Conservation (phyloP, 1,139 yeast genomes). For the Pichia sp. region DNA sequence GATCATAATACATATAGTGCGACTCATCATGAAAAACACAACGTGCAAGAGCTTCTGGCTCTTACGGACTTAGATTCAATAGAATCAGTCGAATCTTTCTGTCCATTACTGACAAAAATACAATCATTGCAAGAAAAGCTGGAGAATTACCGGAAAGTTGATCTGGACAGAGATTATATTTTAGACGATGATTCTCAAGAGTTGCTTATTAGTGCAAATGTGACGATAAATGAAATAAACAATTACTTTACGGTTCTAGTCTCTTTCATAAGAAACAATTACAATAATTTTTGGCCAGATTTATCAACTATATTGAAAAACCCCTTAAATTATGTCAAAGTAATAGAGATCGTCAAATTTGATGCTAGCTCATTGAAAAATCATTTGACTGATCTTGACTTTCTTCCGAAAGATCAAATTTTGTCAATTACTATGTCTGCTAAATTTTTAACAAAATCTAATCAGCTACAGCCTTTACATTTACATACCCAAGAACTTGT, state of each 20-base stretch:
- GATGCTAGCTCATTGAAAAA: constrained; percentile 23
- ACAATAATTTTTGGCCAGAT: constrained; percentile 63
- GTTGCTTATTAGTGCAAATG: constrained; percentile 50
- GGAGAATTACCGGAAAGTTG: not conserved
- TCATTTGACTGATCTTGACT: constrained; percentile 30
- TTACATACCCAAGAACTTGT: constrained; percentile 11
- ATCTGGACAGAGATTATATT: no score
- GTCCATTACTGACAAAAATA: constrained; percentile 21
- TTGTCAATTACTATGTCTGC: constrained; percentile 74
- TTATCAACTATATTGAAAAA: constrained; percentile 56
- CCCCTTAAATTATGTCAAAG: constrained; percentile 56
- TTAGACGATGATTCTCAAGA: constrained; percentile 3
- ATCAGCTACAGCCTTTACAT: not conserved
- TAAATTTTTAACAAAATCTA: constrained; percentile 30
- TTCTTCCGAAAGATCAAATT: constrained; percentile 56
- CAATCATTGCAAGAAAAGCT: constrained; percentile 22
- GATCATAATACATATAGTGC: not conserved
- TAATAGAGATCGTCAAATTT: constrained; percentile 48
- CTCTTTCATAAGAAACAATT: constrained; percentile 44
- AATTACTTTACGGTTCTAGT: constrained; percentile 49
- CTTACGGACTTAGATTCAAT: constrained; percentile 9
- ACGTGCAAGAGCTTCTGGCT: constrained; percentile 9
- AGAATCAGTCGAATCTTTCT: constrained; percentile 11
- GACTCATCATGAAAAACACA: not conserved
- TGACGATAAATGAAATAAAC: constrained; percentile 46